Base-by-base conservation (phyloP, 1,284 basidiomycete genomes). In the Chalciporus piperatoides region DNA sequence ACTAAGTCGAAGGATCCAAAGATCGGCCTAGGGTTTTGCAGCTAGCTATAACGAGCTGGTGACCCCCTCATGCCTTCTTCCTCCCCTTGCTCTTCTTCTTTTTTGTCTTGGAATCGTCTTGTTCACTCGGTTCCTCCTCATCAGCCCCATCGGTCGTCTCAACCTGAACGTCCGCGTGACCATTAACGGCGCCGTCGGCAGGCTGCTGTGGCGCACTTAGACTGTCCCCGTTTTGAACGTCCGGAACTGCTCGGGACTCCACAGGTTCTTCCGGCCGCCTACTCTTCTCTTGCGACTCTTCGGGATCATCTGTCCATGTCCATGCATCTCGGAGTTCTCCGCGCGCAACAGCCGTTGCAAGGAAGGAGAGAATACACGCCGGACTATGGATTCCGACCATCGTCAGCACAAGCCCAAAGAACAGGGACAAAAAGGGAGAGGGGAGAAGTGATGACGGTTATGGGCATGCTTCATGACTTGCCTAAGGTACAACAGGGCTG, bases 401-500 rank as follows among this genome's bases (percentile, higher is more conserved):
- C 28, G 11, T 61, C 48, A 65, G 33, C 36, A 15, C n/a, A 28
- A 28, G 14, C 32, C 5, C n/a, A 15, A 33, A 33, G 32, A 15
- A 33, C 4, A 33, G 14, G 32, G 32, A 33, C 32, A 15, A 32
- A 32, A 14, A 14, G 28, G 27, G 27, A 2, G 24, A 27, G 25
- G 25, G 4, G 21, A 6, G 3, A 3, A 15, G 17, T 3, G n/a
- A 24, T 14, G 36, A 38, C 14, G 41, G 35, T 51, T 27, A 43
- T 44, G 15, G 37, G 15, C 10, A 6, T n/a, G n/a, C n/a, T 33
- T 33, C 25, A 15, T n/a, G 11, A 67, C 82, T 66, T 59, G 90
- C 90, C 87, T 84, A 56, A 99, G 78, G 68, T 98, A 99, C 32
- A 99, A 74, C 51, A 99, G 71, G 2, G 96, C 96, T 3, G 96